Evolutionary conservation across 2,329 filamentous ascomycete species (phyloP).

Genomic region (Pyrenochaeta sp.): DNA sequence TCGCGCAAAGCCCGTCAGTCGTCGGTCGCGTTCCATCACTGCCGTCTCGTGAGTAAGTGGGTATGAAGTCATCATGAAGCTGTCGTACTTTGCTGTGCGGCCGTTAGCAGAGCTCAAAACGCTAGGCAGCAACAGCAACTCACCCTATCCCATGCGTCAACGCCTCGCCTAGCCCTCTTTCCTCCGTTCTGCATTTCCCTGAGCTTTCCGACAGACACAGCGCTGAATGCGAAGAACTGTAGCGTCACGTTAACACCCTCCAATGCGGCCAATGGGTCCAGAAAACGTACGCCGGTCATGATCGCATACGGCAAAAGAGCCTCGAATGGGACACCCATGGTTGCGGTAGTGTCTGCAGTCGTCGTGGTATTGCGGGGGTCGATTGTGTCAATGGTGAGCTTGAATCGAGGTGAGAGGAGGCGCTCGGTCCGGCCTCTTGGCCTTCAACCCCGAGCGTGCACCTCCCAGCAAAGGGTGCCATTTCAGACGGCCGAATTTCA

Average conservation of each 20-base stretch:
- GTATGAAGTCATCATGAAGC: conserved; percentile 39
- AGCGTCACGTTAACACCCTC: conserved; percentile 26
- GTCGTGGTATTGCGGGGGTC: conserved; percentile 30
- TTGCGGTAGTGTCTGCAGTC: conserved; percentile 42
- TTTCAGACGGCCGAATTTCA: conserved; percentile 37
- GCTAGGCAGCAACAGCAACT: conserved; percentile 37
- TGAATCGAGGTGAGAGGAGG: conserved; percentile 20
- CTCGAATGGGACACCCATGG: conserved; percentile 73
- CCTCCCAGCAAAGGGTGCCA: conserved; percentile 34
- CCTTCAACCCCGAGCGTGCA: conserved; percentile 16
- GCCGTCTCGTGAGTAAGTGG: conserved; percentile 38
- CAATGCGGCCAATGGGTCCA: conserved; percentile 14
- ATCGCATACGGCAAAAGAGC: conserved; percentile 70
- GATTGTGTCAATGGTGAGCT: conserved; percentile 17
- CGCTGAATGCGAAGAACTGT: conserved; percentile 69
- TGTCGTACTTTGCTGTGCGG: conserved; percentile 62
- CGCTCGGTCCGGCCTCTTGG: neutral
- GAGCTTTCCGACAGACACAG: conserved; percentile 65
- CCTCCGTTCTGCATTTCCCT: conserved; percentile 69
- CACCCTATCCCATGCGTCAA: conserved; percentile 72
- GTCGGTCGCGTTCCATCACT: conserved; percentile 74
- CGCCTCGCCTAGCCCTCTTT: conserved; percentile 67
- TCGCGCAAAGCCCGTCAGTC: conserved; percentile 68
- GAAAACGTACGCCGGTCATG: conserved; percentile 64
- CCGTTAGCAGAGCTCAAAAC: conserved; percentile 50